Evolutionary conservation across 2,329 filamentous ascomycete species (phyloP), one percentile per base, ranked within the genome.

Genomic region (Coniochaeta prunicola): DNA sequence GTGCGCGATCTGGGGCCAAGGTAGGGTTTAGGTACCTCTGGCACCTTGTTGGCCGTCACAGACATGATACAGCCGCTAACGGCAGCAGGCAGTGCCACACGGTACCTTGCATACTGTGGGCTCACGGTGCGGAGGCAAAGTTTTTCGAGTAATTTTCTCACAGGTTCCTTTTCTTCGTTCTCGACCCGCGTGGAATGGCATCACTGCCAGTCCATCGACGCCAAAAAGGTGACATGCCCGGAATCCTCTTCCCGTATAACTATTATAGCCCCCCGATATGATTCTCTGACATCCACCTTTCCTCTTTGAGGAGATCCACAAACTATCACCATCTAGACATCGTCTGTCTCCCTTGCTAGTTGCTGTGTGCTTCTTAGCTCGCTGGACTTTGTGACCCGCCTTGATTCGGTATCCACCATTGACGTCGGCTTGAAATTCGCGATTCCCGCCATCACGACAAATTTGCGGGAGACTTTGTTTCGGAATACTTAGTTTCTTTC

Each of bases 401-500:
- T 56, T 31, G 54, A 9, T 19, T 33, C 31, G 53, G 31, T 10
- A 26, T 36, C 33, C 30, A 54, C 53, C 30, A 54, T 30, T 56
- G 54, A 56, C 54, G 54, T 56, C 54, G 34, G 54, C 33, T 56
- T 19, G 33, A 55, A 56, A 40, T 33, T 30, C 31, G 54, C 15
- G 54, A 42, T 34, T 42, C 26, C 36, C 19, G 34, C 30, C 17
- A 56, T 33, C 21, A 42, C 54, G 54, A 56, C 54, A 56, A 56
- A 56, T 56, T 56, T 56, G 54, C 54, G 54, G 54, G 24, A 28
- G 10, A 28, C 45, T 50, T 50, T 17, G 45, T 50, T 50, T 50
- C 45, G 45, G 45, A 50, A 50, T 17, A 30, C 19, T 36, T 24
- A 8, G 53, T 54, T 21, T 54, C 30, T 26, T 30, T 50, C 53